Conservation (phyloP, 225 moss, liverwort and hornwort genomes). For the Polytrichum formosum region DNA sequence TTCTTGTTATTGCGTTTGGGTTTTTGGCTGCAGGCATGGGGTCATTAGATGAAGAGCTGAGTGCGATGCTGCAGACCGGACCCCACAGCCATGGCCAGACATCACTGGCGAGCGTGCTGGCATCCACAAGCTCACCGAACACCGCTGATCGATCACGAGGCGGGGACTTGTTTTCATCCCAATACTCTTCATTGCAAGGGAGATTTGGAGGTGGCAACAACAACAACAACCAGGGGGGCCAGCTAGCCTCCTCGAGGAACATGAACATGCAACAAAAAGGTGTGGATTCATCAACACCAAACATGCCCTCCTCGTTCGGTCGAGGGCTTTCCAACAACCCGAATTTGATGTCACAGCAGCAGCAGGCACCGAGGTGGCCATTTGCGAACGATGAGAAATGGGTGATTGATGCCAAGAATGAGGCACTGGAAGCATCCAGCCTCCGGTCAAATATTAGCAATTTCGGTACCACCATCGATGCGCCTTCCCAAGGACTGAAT, state of each 20-base stretch:
- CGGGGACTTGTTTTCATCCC: constrained; percentile 28
- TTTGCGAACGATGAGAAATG: constrained; percentile 32
- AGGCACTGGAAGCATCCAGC: constrained; percentile 24
- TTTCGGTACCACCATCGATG: constrained; percentile 13
- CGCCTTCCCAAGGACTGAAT: constrained; percentile 1
- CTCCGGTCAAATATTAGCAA: constrained; percentile 3
- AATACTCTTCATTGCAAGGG: constrained; percentile 28
- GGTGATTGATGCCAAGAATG: constrained; percentile 21
- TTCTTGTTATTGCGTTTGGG: no score
- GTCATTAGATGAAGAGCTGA: constrained; percentile 36
- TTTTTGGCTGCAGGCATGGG: constrained; percentile 31
- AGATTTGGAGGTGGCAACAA: constrained; percentile 8
- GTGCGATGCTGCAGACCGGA: constrained; percentile 37
- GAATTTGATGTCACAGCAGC: constrained; percentile 4
- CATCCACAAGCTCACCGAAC: constrained; percentile 24
- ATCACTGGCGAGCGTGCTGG: constrained; percentile 38
- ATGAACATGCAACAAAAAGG: constrained; percentile 12
- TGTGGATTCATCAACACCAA: background rate
- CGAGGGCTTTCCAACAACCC: background rate
- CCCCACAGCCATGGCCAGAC: constrained; percentile 32
- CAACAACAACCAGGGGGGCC: constrained; percentile 1
- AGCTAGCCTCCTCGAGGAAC: constrained; percentile 2
- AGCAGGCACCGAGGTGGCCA: constrained; percentile 26
- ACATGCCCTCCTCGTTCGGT: background rate
- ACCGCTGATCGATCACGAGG: background rate